Base-by-base conservation (phyloP, 2,329 filamentous ascomycete species). In the Hypomyces rosellus region DNA sequence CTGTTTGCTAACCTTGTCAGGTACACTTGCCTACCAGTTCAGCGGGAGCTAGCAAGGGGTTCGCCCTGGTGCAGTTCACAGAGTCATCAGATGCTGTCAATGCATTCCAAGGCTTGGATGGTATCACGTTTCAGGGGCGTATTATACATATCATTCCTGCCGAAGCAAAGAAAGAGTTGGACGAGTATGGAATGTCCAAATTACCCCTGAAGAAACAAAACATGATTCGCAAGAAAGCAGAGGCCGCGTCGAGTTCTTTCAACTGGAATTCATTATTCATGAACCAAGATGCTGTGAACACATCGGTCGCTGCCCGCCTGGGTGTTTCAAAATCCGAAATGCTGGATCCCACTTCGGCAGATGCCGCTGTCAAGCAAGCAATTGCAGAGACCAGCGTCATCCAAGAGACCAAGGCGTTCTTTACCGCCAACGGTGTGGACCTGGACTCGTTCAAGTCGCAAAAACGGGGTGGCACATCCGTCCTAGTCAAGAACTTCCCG, bases 211-310 rank as follows among this genome's bases (percentile, higher is more conserved):
- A 96, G 72, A 93, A 95, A 68, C 93, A 97, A 68, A 89, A 89
- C 60, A 81, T 95, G 61, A 87, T 97, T 58, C 89, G 87, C 65
- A 88, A 87, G 62, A 95, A 88, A 70, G 79, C 85, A 45, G 86
- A 92, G 61, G 88, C 91, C 18, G 78, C 87, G 8, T 85, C 84
- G 30, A 82, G 80, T 45, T 83, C 81, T 1, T 97, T 97, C 72
- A 96, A 92, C 66, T 99, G 93, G 93, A 99, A 99, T 73, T 92
- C 91, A n/a, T 75, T 99, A n/a, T 99, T 93, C 69, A 95, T 99
- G 88, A 96, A 87, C 69, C 87, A 89, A 71, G 91, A 99, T 73
- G 89, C 93, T 46, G 90, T 99, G 47, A 91, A 96, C 70, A 84
- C 88, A 45, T 95, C 91, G 5, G 82, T 96, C 54, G 89, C 93